phyloP scores from a whole-genome alignment of 2,329 filamentous ascomycete species.

The Cylindrodendrum hubeiense region DNA sequence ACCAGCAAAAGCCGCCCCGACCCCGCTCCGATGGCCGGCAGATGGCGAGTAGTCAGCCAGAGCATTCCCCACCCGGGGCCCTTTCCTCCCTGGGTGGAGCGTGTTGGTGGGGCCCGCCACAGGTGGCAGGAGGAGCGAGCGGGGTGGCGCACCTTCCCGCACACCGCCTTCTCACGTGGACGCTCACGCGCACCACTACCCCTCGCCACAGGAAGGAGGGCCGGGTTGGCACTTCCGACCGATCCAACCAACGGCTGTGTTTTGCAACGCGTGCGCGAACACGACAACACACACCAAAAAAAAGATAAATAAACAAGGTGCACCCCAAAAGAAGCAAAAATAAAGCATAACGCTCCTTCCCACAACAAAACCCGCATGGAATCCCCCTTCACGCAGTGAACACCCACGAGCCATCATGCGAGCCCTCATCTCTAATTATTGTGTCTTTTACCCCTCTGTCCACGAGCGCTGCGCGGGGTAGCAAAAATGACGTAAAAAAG shows the following conservation, averaged over 20 bases:
- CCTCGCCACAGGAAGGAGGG: not conserved
- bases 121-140: constrained; percentile 11
- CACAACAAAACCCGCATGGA: not conserved
- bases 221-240: not conserved
- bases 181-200: not conserved
- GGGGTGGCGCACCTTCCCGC: constrained; percentile 21
- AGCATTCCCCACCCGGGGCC: constrained; percentile 7
- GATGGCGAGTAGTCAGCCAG: constrained; percentile 27
- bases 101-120: not conserved
- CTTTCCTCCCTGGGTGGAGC: not conserved
- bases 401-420: not conserved
- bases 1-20: constrained; percentile 1
- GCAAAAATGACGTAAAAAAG: constrained; percentile 39
- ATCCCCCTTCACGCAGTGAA: not conserved
- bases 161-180: constrained; percentile 24
- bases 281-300: constrained; percentile 13
- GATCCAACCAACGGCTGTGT: constrained; percentile 20
- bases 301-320: constrained; percentile 15
- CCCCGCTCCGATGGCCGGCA: constrained; percentile 41
- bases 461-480: constrained; percentile 19
- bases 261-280: constrained; percentile 17
- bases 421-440: not conserved
- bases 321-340: constrained; percentile 6
- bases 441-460: constrained; percentile 25
- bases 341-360: constrained; percentile 1